Conservation (phyloP, 139 green algal species). For the Eudorina sp. region DNA sequence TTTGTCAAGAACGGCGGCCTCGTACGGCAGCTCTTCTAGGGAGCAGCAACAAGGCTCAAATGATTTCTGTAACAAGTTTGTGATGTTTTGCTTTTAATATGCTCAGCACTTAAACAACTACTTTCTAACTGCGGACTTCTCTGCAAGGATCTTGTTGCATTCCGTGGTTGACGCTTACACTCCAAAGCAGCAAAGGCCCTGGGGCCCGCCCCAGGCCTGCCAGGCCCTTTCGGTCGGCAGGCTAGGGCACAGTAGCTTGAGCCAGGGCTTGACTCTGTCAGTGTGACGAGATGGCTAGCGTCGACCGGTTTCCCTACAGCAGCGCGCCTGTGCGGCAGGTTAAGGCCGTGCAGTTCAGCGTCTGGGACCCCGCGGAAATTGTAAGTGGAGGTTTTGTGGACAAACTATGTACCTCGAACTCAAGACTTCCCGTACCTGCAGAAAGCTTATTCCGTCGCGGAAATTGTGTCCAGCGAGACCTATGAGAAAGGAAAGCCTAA, state of each 20-base stretch:
- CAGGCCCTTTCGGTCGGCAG: slow-evolving; percentile 28
- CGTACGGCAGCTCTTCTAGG: too few relatives aligned
- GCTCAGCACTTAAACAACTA: too few relatives aligned
- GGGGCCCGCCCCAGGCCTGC: slow-evolving; percentile 5
- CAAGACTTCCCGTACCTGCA: slow-evolving; percentile 54
- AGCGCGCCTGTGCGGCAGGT: slow-evolving; percentile 86
- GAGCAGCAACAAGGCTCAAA: too few relatives aligned
- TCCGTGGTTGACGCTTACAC: neutral
- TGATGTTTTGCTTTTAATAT: too few relatives aligned
- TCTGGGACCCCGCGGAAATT: slow-evolving; percentile 97
- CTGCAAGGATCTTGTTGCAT: neutral
- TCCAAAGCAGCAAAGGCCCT: neutral
- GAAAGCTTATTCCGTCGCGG: slow-evolving; percentile 91
- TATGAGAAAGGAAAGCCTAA: slow-evolving; percentile 95
- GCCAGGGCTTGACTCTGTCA: neutral
- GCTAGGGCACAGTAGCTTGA: neutral
- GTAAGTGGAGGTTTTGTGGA: slow-evolving; percentile 71
- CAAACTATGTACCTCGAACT: neutral
- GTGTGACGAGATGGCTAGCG: slow-evolving; percentile 43
- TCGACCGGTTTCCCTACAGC: slow-evolving; percentile 84
- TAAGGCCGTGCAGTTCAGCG: slow-evolving; percentile 93
- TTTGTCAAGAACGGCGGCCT: too few relatives aligned
- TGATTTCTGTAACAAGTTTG: too few relatives aligned
- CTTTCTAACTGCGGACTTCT: too few relatives aligned
- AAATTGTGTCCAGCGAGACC: slow-evolving; percentile 86